Evolutionary conservation across 768 basidiomycete genomes (phyloP).

Genomic region (Boletus tylopilopsis): DNA sequence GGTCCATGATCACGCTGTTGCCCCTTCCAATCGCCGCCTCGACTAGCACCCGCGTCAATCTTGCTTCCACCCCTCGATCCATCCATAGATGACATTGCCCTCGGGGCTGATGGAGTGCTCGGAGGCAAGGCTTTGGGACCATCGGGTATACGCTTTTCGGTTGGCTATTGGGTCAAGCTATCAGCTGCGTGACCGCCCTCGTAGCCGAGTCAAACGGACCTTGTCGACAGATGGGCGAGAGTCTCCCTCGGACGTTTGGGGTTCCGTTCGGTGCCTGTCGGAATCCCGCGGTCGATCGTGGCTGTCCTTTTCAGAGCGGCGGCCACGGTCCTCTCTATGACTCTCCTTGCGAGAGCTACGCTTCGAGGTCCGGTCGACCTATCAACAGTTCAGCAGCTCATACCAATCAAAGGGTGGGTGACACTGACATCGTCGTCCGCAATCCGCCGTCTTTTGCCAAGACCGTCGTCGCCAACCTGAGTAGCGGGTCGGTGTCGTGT

Average conservation of each 20-base stretch:
- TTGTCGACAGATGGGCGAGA: constrained; percentile 54
- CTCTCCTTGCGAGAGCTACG: constrained; percentile 76
- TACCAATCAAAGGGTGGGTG: background rate
- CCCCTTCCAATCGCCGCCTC: constrained; percentile 48
- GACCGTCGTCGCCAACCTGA: constrained; percentile 53
- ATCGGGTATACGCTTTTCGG: constrained; percentile 56
- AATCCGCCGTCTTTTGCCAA: constrained; percentile 69
- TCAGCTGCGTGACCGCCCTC: constrained; percentile 1
- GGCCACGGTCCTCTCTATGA: constrained; percentile 70
- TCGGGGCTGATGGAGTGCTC: constrained; percentile 64
- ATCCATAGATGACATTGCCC: constrained; percentile 61
- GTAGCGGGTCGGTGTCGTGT: constrained; percentile 49
- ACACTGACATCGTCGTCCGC: constrained; percentile 69
- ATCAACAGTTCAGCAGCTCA: constrained; percentile 13
- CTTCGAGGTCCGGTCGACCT: constrained; percentile 76
- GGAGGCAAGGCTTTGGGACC: constrained; percentile 53
- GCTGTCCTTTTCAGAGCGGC: constrained; percentile 67
- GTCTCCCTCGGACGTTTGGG: constrained; percentile 52
- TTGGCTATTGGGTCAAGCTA: constrained; percentile 31
- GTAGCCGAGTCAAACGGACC: constrained; percentile 37
- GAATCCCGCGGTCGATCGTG: constrained; percentile 67
- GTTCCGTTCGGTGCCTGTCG: constrained; percentile 62
- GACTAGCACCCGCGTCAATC: constrained; percentile 34
- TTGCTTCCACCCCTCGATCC: constrained; percentile 37
- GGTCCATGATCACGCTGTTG: constrained; percentile 33